A percentile compares a stretch with the other conserved stretches of the same genome.
These are phyloP conservation scores for Centaurea solstitialis DNA, from an alignment of 129 eudicot species.

Conservation along the genomic window DNA sequence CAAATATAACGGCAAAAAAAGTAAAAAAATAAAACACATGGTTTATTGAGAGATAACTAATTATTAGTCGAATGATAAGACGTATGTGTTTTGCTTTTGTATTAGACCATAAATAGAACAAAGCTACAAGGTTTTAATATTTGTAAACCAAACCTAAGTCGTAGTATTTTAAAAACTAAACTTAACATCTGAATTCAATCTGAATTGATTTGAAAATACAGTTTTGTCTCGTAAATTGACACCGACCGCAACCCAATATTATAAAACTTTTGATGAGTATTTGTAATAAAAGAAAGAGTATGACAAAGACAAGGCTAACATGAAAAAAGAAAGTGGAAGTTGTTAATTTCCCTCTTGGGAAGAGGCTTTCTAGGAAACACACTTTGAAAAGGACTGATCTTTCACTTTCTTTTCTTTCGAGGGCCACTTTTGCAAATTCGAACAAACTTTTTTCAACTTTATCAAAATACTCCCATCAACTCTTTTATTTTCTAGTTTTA, in stretches of 20 bases:
- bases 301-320: constrained; percentile 25
- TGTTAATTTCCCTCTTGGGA: constrained; percentile 29
- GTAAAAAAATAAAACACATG: neutral
- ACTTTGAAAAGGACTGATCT: constrained; percentile 26
- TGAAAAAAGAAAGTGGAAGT: constrained; percentile 31
- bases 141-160: neutral
- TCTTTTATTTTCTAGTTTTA: neutral
- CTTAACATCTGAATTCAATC: neutral
- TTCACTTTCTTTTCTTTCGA: constrained; percentile 27
- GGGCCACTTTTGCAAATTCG: constrained; percentile 23
- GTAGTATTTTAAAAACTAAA: neutral
- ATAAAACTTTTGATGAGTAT: constrained; percentile 20
- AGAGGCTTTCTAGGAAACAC: constrained; percentile 35
- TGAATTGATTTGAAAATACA: neutral
- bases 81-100: neutral
- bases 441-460: constrained; percentile 15
- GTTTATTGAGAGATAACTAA: neutral
- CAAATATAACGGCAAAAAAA: no score
- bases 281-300: constrained; percentile 22
- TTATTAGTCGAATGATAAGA: neutral
- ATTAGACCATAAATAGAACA: neutral
- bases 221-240: constrained; percentile 22
- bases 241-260: constrained; percentile 24
- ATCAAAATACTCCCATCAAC: constrained; percentile 5
- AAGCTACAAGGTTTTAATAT: neutral